Evolutionary conservation across 441 rosid genomes (phyloP).

Genomic region (Kokia cookei): DNA sequence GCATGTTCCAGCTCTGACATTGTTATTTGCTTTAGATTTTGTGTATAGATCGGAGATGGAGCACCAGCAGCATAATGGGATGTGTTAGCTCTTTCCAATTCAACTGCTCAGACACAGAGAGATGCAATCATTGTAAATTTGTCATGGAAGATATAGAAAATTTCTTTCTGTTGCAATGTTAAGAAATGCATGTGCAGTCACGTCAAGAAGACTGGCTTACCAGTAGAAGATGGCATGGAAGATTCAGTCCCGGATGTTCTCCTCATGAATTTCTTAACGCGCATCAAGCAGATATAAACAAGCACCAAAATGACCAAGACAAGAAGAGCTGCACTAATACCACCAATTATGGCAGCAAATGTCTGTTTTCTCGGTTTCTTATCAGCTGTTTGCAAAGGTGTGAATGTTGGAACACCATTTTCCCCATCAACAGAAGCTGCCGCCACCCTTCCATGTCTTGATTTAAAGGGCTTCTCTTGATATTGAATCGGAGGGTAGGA

Average conservation of each 20-base stretch:
- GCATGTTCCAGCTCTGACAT: conserved; percentile 35
- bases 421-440: conserved; percentile 18
- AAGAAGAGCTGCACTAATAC: conserved; percentile 30
- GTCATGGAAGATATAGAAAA: not conserved
- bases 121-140: not conserved
- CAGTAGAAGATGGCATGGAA: conserved; percentile 29
- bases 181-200: not conserved
- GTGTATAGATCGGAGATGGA: conserved; percentile 10
- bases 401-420: conserved; percentile 33
- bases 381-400: conserved; percentile 25
- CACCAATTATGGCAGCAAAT: conserved; percentile 32
- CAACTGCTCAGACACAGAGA: conserved; percentile 18
- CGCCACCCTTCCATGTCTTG: conserved; percentile 24
- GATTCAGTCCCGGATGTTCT: conserved; percentile 29
- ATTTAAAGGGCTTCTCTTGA: conserved; percentile 15
- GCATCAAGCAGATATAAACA: conserved; percentile 40
- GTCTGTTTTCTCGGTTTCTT: conserved; percentile 29
- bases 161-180: not conserved
- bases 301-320: conserved; percentile 25
- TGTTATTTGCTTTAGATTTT: conserved; percentile 22
- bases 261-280: conserved; percentile 21
- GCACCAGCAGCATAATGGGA: conserved; percentile 16
- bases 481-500: conserved; percentile 11
- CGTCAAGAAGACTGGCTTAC: conserved; percentile 16
- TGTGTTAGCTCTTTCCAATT: conserved; percentile 20